Evolutionary conservation across 2,329 filamentous ascomycete genomes (phyloP).

Genomic region (Aspergillus sp.): DNA sequence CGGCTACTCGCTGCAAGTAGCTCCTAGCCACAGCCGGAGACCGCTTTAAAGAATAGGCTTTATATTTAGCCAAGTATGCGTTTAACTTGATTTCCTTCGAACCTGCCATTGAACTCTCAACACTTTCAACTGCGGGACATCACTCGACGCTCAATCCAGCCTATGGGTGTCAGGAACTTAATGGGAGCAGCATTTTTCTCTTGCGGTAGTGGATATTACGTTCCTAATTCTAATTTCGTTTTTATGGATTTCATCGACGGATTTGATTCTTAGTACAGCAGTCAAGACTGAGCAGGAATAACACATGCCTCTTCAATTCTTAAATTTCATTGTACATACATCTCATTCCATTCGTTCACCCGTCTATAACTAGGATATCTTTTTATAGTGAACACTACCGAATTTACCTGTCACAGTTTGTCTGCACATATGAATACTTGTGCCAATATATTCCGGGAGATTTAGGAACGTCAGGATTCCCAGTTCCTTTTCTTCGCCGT

Average conservation of each 20-base stretch:
- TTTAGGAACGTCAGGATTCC: constrained; percentile 26
- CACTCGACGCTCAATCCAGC: not conserved
- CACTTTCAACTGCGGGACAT: not conserved
- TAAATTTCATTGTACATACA: not conserved
- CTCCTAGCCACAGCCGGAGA: too few species aligned
- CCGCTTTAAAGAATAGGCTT: not conserved
- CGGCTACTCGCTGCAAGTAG: too few species aligned
- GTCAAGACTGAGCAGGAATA: not conserved
- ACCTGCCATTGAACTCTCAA: not conserved
- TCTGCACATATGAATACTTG: not conserved
- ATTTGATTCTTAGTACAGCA: not conserved
- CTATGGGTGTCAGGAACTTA: too few species aligned
- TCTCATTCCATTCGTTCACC: not conserved
- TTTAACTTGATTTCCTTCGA: not conserved
- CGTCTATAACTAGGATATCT: not conserved
- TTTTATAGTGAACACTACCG: not conserved
- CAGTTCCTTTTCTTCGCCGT: constrained; percentile 37
- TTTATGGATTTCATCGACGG: too few species aligned
- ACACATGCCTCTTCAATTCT: not conserved
- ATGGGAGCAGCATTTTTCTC: too few species aligned
- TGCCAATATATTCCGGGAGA: not conserved
- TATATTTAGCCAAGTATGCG: not conserved
- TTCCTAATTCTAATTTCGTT: too few species aligned
- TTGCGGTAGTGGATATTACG: too few species aligned
- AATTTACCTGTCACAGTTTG: not conserved